phyloP scores from a whole-genome alignment of 2,329 filamentous ascomycete species.

The Colletotrichum melonis region DNA sequence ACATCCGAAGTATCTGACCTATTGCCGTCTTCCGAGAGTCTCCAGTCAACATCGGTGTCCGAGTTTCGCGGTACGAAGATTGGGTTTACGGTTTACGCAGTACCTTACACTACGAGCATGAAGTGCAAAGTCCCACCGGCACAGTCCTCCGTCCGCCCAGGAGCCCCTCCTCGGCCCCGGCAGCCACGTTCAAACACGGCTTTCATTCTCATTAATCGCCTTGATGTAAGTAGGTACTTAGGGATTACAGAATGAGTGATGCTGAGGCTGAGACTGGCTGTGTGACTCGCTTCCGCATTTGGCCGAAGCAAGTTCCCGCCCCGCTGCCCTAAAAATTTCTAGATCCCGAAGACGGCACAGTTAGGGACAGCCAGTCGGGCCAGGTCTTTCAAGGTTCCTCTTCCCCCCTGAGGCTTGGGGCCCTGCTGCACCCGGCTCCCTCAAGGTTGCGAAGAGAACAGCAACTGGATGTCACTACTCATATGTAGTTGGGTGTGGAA shows the following conservation, averaged over 20 bases:
- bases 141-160: not conserved
- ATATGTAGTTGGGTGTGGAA: not conserved
- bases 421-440: not conserved
- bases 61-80: not conserved
- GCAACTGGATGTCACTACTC: not conserved
- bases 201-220: not conserved
- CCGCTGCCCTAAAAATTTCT: conserved; percentile 20
- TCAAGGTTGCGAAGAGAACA: not conserved
- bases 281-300: conserved; percentile 34
- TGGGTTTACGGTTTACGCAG: no score
- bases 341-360: conserved; percentile 23
- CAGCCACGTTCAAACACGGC: not conserved
- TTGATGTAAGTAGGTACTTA: no score
- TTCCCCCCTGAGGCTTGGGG: not conserved
- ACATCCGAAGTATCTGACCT: not conserved
- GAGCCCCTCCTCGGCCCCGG: not conserved
- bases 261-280: conserved; percentile 6
- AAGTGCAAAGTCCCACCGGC: not conserved
- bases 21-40: not conserved
- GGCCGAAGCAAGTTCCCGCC: conserved; percentile 26
- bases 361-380: not conserved
- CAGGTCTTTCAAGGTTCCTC: not conserved
- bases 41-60: not conserved
- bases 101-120: no score
- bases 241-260: not conserved